Conservation (phyloP, 1,284 basidiomycete species). For the Chiua sp. region DNA sequence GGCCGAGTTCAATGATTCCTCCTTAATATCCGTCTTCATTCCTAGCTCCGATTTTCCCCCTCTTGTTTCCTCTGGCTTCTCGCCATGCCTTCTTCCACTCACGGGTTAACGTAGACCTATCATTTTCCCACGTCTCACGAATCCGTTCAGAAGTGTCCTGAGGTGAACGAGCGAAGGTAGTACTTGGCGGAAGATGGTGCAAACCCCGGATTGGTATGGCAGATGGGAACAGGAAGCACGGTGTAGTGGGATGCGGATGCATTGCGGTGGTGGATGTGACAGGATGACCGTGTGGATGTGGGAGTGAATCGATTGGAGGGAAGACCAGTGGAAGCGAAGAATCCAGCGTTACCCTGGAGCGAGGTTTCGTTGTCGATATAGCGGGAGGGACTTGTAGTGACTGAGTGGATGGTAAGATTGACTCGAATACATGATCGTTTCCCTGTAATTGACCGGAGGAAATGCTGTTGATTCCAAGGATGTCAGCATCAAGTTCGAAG, state of each 20-base stretch:
- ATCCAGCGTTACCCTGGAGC: constrained; percentile 44
- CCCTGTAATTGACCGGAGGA: constrained; percentile 5
- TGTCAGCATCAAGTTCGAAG: constrained; percentile 64
- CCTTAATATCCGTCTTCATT: background rate
- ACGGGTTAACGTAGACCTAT: too few relatives aligned
- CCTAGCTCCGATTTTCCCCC: too few relatives aligned
- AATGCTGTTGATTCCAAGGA: constrained; percentile 28
- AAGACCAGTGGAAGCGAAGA: constrained; percentile 67
- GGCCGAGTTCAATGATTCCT: too few relatives aligned
- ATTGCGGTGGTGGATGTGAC: background rate
- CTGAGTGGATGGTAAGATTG: background rate
- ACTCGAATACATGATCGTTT: too few relatives aligned
- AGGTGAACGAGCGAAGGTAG: too few relatives aligned
- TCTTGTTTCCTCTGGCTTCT: too few relatives aligned
- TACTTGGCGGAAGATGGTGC: constrained; percentile 38
- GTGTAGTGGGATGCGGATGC: background rate
- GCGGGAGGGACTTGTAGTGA: constrained; percentile 1
- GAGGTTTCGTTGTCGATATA: constrained; percentile 8
- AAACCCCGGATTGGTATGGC: constrained; percentile 48
- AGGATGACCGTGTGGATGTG: constrained; percentile 8
- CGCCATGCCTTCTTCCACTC: too few relatives aligned
- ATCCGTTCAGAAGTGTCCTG: too few relatives aligned
- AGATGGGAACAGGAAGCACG: constrained; percentile 21
- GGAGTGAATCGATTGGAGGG: constrained; percentile 46
- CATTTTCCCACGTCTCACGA: too few relatives aligned